Evolutionary conservation across 257 asterid genomes (phyloP), one percentile per base, ranked within the genome.

Genomic region (Thymus quinquecostatus): DNA sequence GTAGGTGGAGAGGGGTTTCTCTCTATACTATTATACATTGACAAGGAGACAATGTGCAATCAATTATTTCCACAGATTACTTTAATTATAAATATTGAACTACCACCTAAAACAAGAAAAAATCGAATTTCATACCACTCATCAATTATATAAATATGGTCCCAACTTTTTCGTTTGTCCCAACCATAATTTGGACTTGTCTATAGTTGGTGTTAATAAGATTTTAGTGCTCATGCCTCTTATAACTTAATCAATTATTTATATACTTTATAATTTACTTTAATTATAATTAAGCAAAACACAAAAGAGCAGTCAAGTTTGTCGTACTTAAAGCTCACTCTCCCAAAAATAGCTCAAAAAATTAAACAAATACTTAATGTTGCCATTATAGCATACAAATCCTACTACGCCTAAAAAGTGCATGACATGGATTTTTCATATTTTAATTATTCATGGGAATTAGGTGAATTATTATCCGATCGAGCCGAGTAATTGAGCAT

Each of bases 241-340:
- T 11, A 49, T 4, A 49, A 49, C 41, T 38, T 38, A 38, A 4
- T 21, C 8, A 33, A 43, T 62, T 48, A 43, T 53, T 27, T 32
- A 45, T 33, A 4, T 13, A 49, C 3, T 60, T 27, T 43, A n/a
- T 73, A 2, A 40, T 61, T 47, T 60, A 49, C 47, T 61, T 45
- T 70, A 29, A 68, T 59, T 56, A 45, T 64, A 13, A 34, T 21
- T 28, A 67, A 77, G 80, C 80, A 61, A 65, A 76, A 47, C 83
- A 76, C 77, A 66, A 68, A 53, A 43, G 56, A 63, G 82, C 66
- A 65, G 80, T 82, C 83, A 82, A 82, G 79, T 78, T 82, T 82
- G 92, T 79, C 88, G 73, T 40, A 59, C 68, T 69, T 74, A 71
- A 21, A 70, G 85, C 84, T 62, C 83, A 72, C 69, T 68, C 76